Conservation (phyloP, 805 yeast species). For the Candida arabinofermentans region DNA sequence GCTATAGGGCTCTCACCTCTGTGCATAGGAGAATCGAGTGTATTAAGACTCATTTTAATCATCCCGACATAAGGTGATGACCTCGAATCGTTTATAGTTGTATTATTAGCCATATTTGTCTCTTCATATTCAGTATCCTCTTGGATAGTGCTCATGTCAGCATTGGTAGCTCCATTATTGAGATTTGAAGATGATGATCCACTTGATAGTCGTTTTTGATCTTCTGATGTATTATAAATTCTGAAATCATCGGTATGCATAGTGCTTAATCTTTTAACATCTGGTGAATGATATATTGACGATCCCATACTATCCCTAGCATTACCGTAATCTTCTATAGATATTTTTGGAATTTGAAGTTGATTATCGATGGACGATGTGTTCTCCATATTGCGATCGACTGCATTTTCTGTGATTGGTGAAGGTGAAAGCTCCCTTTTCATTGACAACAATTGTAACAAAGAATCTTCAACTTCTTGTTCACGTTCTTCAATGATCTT, state of each 20-base stretch:
- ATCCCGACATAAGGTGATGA: constrained; percentile 10
- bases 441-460: constrained; percentile 26
- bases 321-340: background rate
- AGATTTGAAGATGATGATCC: background rate
- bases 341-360: constrained; percentile 7
- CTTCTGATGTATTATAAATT: constrained; percentile 22
- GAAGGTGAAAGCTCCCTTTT: constrained; percentile 22
- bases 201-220: background rate
- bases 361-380: background rate
- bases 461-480: constrained; percentile 20
- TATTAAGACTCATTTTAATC: constrained; percentile 18
- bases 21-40: constrained; percentile 15
- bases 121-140: constrained; percentile 31
- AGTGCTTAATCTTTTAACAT: constrained; percentile 23
- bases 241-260: constrained; percentile 29
- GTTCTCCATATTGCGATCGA: background rate
- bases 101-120: constrained; percentile 3
- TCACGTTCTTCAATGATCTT: constrained; percentile 2
- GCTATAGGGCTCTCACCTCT: constrained; percentile 4
- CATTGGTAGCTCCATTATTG: background rate
- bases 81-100: background rate
- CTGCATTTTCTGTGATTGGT: constrained; percentile 2
- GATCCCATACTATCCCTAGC: constrained; percentile 5
- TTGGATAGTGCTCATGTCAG: constrained; percentile 32
- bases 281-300: constrained; percentile 17